Conservation (phyloP, 106 monocot species). For the Allium fistulosum region DNA sequence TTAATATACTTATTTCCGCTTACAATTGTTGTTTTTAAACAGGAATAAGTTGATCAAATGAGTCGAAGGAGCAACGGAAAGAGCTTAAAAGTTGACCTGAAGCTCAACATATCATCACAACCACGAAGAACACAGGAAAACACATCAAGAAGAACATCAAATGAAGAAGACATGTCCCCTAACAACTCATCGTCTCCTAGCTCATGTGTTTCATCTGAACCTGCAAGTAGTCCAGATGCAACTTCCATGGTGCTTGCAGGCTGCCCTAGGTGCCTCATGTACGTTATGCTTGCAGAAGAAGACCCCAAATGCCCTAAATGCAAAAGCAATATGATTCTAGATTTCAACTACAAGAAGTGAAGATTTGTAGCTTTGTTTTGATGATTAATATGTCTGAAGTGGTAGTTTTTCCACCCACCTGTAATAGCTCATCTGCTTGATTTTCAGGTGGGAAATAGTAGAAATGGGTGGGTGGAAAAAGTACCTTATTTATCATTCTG, state of each 20-base stretch:
- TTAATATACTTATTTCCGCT: too few species aligned
- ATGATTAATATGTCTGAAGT: background rate
- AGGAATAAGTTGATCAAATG: slow-evolving; percentile 19
- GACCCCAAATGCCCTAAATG: slow-evolving; percentile 90
- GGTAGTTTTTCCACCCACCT: background rate
- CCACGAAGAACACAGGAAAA: slow-evolving; percentile 17
- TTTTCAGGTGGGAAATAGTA: background rate
- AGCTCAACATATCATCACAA: slow-evolving; percentile 51
- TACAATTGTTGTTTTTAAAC: too few species aligned
- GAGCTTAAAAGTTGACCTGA: slow-evolving; percentile 48
- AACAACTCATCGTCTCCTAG: slow-evolving; percentile 23
- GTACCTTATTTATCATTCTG: background rate
- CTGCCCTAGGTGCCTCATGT: slow-evolving; percentile 88
- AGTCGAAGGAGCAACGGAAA: slow-evolving; percentile 53
- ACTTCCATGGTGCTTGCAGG: slow-evolving; percentile 83
- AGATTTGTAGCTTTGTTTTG: background rate
- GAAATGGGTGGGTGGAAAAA: background rate
- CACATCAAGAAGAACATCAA: slow-evolving; percentile 17
- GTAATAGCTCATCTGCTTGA: background rate
- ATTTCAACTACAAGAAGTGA: slow-evolving; percentile 27
- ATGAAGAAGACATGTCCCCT: slow-evolving; percentile 19
- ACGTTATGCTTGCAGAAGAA: slow-evolving; percentile 85
- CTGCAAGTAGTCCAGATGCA: slow-evolving; percentile 30
- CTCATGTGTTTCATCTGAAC: slow-evolving; percentile 21
- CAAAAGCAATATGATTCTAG: slow-evolving; percentile 75